Base-by-base conservation (phyloP, 176 grass and related monocot genomes). In the Cenchrus fungigraminus region DNA sequence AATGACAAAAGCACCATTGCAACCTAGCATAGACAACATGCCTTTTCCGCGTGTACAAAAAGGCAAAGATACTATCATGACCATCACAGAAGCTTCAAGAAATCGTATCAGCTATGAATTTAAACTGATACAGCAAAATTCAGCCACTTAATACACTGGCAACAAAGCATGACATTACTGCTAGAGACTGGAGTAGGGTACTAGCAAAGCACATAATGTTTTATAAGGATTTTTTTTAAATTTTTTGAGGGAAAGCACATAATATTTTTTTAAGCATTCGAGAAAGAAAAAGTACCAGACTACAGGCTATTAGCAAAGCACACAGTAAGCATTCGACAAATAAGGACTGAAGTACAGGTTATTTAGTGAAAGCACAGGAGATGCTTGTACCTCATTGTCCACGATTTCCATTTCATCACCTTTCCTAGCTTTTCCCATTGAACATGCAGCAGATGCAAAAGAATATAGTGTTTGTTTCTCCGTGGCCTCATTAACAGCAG, bases 331-430 rank as follows among this genome's bases (percentile, higher is more conserved):
- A 25, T 25, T 25, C 25, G 25, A 25, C 25, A 25, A 25, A 25
- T 25, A 25, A 25, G 25, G 25, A 25, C 25, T 25, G 25, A 25
- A 25, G 25, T 70, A 45, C 19, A 47, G 9, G 68, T 10, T 47
- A 47, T 71, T 47, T 71, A 22, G 28, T 40, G 37, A 40, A 40
- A 76, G 40, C 40, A 83, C 9, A 57, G 32, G 16, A 57, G 12
- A 67, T 71, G 61, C 9, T 49, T 62, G 12, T 79, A 92, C 90
- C 90, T 89, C 56, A 58, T 71, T 12, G 34, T 75, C 6, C 37
- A 34, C 34, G 42, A 73, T 78, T 60, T 82, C 49, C 53, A 29
- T 65, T 72, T 51, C 83, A 64, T 46, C 60, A 65, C 11, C 75
- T 52, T 81, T 81, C 76, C 32, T 47, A 66, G 44, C 58, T 44